phyloP scores from a whole-genome alignment of 208 protist genomes.

The Trypanosoma rangeli region DNA sequence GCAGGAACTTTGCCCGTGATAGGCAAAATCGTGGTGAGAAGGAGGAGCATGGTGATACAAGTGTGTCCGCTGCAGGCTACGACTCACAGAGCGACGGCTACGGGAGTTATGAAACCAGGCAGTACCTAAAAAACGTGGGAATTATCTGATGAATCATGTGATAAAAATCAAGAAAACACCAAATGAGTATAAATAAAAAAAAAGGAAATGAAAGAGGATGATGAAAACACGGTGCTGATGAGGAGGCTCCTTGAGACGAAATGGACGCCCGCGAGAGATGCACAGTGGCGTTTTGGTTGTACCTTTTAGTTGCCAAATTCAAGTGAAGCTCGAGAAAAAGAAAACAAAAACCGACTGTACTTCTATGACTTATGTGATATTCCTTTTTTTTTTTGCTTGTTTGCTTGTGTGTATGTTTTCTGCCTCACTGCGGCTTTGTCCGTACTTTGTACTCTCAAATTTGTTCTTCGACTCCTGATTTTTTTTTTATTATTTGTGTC shows the following conservation, averaged over 20 bases:
- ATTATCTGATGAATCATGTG: slow-evolving; percentile 35
- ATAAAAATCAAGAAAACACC: neutral
- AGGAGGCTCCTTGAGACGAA: neutral
- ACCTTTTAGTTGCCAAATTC: slow-evolving; percentile 3
- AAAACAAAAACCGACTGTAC: slow-evolving; percentile 3
- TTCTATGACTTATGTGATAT: slow-evolving; percentile 5
- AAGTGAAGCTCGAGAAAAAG: neutral
- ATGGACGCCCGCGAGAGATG: neutral
- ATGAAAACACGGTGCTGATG: neutral
- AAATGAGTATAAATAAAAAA: neutral
- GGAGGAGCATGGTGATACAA: slow-evolving; percentile 10
- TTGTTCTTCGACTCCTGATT: neutral
- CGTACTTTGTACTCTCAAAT: neutral
- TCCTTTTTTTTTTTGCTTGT: neutral
- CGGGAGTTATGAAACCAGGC: slow-evolving; percentile 82
- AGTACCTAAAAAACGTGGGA: slow-evolving; percentile 80
- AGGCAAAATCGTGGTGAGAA: slow-evolving; percentile 5
- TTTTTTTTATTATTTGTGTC: too few relatives aligned
- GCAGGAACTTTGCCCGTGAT: slow-evolving; percentile 20
- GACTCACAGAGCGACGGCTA: slow-evolving; percentile 88
- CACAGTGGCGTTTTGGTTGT: slow-evolving; percentile 4
- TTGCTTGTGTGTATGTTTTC: neutral
- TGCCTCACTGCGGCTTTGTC: neutral
- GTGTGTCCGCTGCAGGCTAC: slow-evolving; percentile 28
- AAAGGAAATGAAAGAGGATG: slow-evolving; percentile 1